phyloP scores from a whole-genome alignment of 1,284 basidiomycete species.

The Papiliotrema fonsecae region DNA sequence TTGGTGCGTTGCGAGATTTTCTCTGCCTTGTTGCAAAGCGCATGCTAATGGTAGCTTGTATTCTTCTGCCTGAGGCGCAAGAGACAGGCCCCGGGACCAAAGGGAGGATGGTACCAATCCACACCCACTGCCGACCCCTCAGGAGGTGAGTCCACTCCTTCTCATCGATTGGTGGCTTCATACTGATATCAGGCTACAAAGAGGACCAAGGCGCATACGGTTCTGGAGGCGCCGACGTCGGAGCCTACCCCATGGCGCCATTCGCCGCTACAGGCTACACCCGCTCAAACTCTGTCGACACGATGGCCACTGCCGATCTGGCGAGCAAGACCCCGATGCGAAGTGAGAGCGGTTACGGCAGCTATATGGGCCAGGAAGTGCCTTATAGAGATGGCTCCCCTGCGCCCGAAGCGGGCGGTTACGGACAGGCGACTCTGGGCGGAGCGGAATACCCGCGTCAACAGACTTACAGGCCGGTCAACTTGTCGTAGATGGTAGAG shows the following conservation, averaged over 20 bases:
- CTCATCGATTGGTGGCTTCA: too few relatives aligned
- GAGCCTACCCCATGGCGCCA: conserved; percentile 23
- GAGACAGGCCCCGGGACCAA: conserved; percentile 4
- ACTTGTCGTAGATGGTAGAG: neutral
- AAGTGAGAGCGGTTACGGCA: conserved; percentile 9
- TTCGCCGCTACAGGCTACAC: conserved; percentile 25
- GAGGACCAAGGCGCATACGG: conserved; percentile 8
- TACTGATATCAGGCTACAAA: too few relatives aligned
- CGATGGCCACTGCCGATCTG: conserved; percentile 43
- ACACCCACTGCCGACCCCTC: conserved; percentile 1
- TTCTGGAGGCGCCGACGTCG: conserved; percentile 19
- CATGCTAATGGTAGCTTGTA: conserved; percentile 4
- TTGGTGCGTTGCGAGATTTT: conserved; percentile 23
- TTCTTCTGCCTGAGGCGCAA: conserved; percentile 11
- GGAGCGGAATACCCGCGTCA: neutral
- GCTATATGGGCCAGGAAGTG: neutral
- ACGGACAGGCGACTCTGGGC: neutral
- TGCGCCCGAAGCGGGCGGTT: neutral
- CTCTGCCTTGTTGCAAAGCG: neutral
- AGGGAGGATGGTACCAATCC: conserved; percentile 4
- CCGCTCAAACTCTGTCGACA: conserved; percentile 23
- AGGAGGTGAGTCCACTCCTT: too few relatives aligned
- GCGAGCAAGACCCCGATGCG: conserved; percentile 19
- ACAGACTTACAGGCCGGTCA: neutral
- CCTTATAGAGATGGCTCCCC: conserved; percentile 1